Base-by-base conservation (phyloP, 2,329 filamentous ascomycete genomes). In the Hypoxylon rubiginosum region DNA sequence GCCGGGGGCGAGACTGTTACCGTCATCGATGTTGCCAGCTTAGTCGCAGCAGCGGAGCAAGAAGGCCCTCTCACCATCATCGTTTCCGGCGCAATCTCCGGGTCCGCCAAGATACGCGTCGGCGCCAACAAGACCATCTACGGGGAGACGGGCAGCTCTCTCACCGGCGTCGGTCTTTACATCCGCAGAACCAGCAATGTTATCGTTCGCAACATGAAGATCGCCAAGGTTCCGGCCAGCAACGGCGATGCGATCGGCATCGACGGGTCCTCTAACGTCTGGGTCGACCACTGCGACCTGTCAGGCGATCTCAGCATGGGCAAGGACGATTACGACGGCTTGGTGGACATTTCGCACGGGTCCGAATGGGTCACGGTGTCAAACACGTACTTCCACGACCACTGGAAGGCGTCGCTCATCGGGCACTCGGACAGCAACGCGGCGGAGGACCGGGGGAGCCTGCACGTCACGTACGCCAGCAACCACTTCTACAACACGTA, bases 321-420 rank as follows among this genome's bases (percentile, higher is more conserved):
- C 81, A 92, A 92, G 80, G 88, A 92, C 80, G 90, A 86, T 80
- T 91, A 90, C 74, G 90, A 92, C 61, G 90, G 90, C 32, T 84
- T 92, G 1, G 79, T 89, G 50, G 90, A 92, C 71, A 79, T 85
- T 54, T 90, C 85, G 53, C 89, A 91, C 78, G 90, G 82, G 50
- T 81, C 84, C 9, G 88, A 91, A 79, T 91, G 80, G 73, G 77
- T 90, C 62, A 90, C 85, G 60, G 74, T 86, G 64, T 81, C 79
- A 45, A 77, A 81, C 72, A 77, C 70, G 13, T 80, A 79, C 69
- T 70, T 81, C 63, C 80, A 81, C 68, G 80, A 90, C 67, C 87
- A 90, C 83, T 75, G 66, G 64, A 76, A 76, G 62, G 70, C 49
- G n/a, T 71, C 71, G 41, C 64, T 76, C 4, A 67, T 88, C 58